Base-by-base conservation (phyloP, 2,329 filamentous ascomycete genomes). In the Colletotrichum sp. region DNA sequence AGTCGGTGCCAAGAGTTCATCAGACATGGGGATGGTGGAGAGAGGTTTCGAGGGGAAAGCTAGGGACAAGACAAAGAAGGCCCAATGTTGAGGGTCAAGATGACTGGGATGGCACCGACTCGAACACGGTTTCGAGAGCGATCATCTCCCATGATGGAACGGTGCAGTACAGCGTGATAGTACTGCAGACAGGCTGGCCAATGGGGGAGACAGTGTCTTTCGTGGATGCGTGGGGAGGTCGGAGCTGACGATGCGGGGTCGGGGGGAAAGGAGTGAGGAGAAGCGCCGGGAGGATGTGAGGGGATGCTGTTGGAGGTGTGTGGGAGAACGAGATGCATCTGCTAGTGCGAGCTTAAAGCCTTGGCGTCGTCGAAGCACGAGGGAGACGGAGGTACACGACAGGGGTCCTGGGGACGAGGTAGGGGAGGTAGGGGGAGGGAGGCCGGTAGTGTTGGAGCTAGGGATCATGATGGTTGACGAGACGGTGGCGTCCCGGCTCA, bases 191-290 rank as follows among this genome's bases (percentile, higher is more conserved):
- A 73, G 74, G 59, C 64, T 34, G 24, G 22, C 70, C 74, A 76
- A 76, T 76, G 32, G 34, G 15, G 59, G 28, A n/a, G 28, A 32
- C 18, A 36, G 57, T 34, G 64, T 30, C 48, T 60, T 39, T 65
- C 64, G 72, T 76, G 74, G 70, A 74, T 76, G 70, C 74, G 74
- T 76, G 70, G 74, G 65, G 74, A 76, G 73, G 65, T 24, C 57
- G 44, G 63, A 75, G 55, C 22, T 52, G 69, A 72, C 69, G 69
- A 72, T 72, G 73, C 73, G 73, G 73, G 69, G 73, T 72, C 44
- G 65, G 44, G 59, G 73, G 63, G 28, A n/a, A 15, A 22, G 48
- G 32, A 32, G 16, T 48, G 55, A 44, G 39, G 68, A 55, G 39
- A 39, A 75, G 62, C 39, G 18, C 65, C 32, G 22, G 22, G 69